A percentile compares a stretch with the other conserved stretches of the same genome.
Conservation (phyloP, 2,329 filamentous ascomycete genomes). For the Didymella keratinophila region DNA sequence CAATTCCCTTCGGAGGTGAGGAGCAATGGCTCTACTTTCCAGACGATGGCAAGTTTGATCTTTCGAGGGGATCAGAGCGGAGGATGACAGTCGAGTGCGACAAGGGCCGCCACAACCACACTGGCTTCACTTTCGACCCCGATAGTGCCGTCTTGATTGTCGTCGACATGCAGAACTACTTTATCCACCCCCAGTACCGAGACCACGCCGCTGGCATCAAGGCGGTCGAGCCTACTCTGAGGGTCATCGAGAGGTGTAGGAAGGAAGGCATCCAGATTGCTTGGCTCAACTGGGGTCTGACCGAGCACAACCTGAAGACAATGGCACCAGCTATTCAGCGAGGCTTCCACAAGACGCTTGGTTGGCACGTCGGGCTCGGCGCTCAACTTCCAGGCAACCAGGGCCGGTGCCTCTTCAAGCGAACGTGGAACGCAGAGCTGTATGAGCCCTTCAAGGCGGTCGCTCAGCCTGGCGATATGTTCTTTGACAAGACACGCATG, state of each 20-base stretch:
- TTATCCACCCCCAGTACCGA: slow-evolving; percentile 46
- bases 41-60: slow-evolving; percentile 53
- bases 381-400: slow-evolving; percentile 48
- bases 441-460: slow-evolving; percentile 52
- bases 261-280: slow-evolving; percentile 52
- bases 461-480: slow-evolving; percentile 50
- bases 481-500: slow-evolving; percentile 56
- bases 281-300: slow-evolving; percentile 55
- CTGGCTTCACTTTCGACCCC: slow-evolving; percentile 53
- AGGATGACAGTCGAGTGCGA: slow-evolving; percentile 53
- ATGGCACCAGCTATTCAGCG: slow-evolving; percentile 55
- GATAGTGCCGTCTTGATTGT: slow-evolving; percentile 51
- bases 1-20: slow-evolving; percentile 53
- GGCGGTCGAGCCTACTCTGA: slow-evolving; percentile 48
- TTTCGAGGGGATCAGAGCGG: slow-evolving; percentile 48
- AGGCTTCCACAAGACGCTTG: slow-evolving; percentile 52
- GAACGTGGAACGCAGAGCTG: slow-evolving; percentile 54
- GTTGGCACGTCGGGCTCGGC: slow-evolving; percentile 54
- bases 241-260: slow-evolving; percentile 52
- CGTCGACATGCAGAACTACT: slow-evolving; percentile 57
- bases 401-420: slow-evolving; percentile 53
- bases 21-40: slow-evolving; percentile 53
- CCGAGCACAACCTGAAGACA: slow-evolving; percentile 47
- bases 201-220: slow-evolving; percentile 41
- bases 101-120: slow-evolving; percentile 51